These are phyloP conservation scores for Blastobotrys ciferrii DNA, from an alignment of 1,139 yeast genomes.

Conservation along the genomic window DNA sequence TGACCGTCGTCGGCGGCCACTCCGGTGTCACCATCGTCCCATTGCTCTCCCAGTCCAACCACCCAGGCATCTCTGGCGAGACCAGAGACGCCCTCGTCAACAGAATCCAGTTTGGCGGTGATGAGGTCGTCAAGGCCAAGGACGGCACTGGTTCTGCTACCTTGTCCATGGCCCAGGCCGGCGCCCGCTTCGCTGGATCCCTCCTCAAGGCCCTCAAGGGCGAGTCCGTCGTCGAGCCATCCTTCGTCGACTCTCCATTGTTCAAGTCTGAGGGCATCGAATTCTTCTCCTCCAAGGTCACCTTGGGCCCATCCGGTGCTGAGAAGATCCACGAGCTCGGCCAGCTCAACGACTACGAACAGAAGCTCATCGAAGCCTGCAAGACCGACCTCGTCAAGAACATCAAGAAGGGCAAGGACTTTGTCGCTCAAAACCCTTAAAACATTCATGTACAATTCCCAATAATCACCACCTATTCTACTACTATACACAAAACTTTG, in stretches of 20 bases:
- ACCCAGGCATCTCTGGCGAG: conserved; percentile 48
- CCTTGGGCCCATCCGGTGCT: conserved; percentile 87
- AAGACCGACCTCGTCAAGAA: conserved; percentile 50
- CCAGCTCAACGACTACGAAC: conserved; percentile 80
- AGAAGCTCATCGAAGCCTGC: conserved; percentile 54
- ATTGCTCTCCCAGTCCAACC: conserved; percentile 61
- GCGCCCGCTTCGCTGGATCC: conserved; percentile 66
- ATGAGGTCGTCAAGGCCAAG: conserved; percentile 94
- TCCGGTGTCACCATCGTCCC: conserved; percentile 95
- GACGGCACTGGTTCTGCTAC: conserved; percentile 95
- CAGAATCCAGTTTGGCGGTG: conserved; percentile 96
- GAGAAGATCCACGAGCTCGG: conserved; percentile 71
- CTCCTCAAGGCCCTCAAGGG: conserved; percentile 47
- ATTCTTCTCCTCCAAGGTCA: conserved; percentile 90
- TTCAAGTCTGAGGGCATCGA: conserved; percentile 83
- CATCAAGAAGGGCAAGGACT: conserved; percentile 70
- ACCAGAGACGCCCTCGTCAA: conserved; percentile 68
- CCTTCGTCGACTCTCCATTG: conserved; percentile 68
- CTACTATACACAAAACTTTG: no score
- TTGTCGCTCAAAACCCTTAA: conserved; percentile 45
- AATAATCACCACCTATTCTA: no score
- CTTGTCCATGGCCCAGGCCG: conserved; percentile 95
- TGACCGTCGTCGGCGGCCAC: conserved; percentile 95
- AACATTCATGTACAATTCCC: conserved; percentile 2
- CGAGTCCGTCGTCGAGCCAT: conserved; percentile 53